These are phyloP conservation scores for Megacollybia platyphylla DNA, from an alignment of 1,284 basidiomycete species.

Conservation along the genomic window DNA sequence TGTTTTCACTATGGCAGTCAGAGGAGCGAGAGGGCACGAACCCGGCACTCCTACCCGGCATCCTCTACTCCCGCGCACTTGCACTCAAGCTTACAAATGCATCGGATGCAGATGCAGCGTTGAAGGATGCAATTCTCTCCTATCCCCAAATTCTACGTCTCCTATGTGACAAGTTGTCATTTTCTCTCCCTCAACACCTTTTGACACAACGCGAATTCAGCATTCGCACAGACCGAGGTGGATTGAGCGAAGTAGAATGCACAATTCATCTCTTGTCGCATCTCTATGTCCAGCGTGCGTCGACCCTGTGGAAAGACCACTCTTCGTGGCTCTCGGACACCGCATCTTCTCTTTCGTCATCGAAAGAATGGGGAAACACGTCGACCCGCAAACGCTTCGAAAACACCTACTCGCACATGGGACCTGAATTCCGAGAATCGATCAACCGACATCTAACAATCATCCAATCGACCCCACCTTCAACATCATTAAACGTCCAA, in stretches of 20 bases:
- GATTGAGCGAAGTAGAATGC: constrained; percentile 25
- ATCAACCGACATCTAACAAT: constrained; percentile 70
- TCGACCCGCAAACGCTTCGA: constrained; percentile 19
- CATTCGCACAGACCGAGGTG: constrained; percentile 52
- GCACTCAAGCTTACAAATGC: constrained; percentile 48
- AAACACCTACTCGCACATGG: constrained; percentile 19
- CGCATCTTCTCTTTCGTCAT: constrained; percentile 25
- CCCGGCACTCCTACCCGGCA: constrained; percentile 63
- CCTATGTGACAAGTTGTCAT: constrained; percentile 75
- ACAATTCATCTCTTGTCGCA: constrained; percentile 66
- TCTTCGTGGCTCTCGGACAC: constrained; percentile 60
- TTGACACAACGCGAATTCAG: constrained; percentile 51
- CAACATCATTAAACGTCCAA: constrained; percentile 36
- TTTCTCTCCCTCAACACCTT: constrained; percentile 45
- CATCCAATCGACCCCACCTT: constrained; percentile 40
- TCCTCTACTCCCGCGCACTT: constrained; percentile 69
- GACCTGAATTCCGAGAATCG: constrained; percentile 28
- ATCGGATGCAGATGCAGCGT: constrained; percentile 46
- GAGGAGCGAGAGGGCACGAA: constrained; percentile 23
- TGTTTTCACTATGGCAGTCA: constrained; percentile 34
- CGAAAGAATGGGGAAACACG: constrained; percentile 18
- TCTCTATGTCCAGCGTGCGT: constrained; percentile 72
- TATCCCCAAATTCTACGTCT: constrained; percentile 76
- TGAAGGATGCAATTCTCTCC: constrained; percentile 58
- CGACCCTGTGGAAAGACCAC: constrained; percentile 67